A percentile compares a stretch with the other conserved stretches of the same genome.
These are phyloP conservation scores for Pseudisothecium myosuroides DNA, from an alignment of 225 moss, liverwort and hornwort species.

Conservation along the genomic window DNA sequence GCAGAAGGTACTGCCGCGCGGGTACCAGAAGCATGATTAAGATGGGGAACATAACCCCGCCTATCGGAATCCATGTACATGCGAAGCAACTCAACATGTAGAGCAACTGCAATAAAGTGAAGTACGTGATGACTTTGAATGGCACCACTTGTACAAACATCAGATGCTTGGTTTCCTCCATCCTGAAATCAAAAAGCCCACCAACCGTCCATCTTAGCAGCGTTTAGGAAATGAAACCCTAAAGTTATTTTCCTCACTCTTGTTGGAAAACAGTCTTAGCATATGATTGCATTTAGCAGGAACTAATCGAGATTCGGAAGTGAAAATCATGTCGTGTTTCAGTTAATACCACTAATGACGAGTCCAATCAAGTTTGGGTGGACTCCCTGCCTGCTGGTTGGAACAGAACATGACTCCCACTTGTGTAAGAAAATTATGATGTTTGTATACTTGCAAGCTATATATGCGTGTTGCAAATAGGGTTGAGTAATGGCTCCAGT, in stretches of 20 bases:
- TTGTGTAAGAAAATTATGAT: too few relatives aligned
- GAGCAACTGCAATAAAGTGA: conserved; percentile 58
- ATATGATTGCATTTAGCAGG: not conserved
- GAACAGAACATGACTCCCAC: not conserved
- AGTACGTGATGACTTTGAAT: conserved; percentile 43
- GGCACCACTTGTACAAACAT: conserved; percentile 50
- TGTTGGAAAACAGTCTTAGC: not conserved
- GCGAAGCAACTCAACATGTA: conserved; percentile 66
- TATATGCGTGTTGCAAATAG: too few relatives aligned
- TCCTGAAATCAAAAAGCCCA: not conserved
- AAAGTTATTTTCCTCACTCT: not conserved
- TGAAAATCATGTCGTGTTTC: not conserved
- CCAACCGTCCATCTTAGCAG: not conserved
- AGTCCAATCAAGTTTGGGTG: not conserved
- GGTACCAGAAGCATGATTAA: conserved; percentile 67
- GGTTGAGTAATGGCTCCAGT: too few relatives aligned
- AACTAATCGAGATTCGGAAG: not conserved
- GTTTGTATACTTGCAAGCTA: not conserved
- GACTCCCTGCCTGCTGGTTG: not conserved
- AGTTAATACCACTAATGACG: too few relatives aligned
- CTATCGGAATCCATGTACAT: conserved; percentile 57
- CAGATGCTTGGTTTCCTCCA: conserved; percentile 35
- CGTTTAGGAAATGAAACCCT: not conserved
- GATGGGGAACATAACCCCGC: conserved; percentile 64
- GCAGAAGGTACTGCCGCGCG: conserved; percentile 51